Evolutionary conservation across 2,329 filamentous ascomycete species (phyloP).

Genomic region (Talaromyces sp.): DNA sequence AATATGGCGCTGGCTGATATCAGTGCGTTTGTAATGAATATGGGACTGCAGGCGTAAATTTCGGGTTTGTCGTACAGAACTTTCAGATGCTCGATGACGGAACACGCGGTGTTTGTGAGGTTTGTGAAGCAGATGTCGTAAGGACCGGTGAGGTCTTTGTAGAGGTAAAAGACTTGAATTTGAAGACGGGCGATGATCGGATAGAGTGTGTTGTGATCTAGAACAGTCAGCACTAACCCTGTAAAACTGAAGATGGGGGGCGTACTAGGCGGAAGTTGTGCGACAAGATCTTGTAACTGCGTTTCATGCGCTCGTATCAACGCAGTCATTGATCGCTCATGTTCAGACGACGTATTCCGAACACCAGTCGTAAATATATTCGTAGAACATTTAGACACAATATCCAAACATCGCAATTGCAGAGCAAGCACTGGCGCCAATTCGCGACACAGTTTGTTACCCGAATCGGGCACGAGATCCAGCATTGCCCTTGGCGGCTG

Average conservation of each 20-base stretch:
- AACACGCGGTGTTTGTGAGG: conserved; percentile 27
- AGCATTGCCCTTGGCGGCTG: conserved; percentile 31
- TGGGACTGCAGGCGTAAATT: conserved; percentile 22
- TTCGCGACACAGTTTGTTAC: conserved; percentile 30
- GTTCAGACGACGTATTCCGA: conserved; percentile 33
- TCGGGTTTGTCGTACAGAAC: conserved; percentile 20
- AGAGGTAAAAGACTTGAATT: conserved; percentile 35
- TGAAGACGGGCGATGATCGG: conserved; percentile 27
- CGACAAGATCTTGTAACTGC: conserved; percentile 34
- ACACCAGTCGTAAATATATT: conserved; percentile 36
- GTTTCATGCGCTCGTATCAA: conserved; percentile 33
- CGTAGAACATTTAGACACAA: conserved; percentile 32
- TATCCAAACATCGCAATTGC: conserved; percentile 35
- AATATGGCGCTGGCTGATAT: conserved; percentile 30
- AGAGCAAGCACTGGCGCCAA: conserved; percentile 32
- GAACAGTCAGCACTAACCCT: not conserved
- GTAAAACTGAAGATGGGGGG: not conserved
- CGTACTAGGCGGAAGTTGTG: conserved; percentile 29
- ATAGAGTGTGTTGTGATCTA: conserved; percentile 31
- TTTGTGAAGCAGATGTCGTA: conserved; percentile 25
- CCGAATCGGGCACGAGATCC: conserved; percentile 33
- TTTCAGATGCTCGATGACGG: conserved; percentile 28
- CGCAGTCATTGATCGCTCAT: conserved; percentile 35
- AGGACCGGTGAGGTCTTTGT: conserved; percentile 27
- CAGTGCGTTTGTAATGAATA: conserved; percentile 27